Percentiles rank a stretch among this genome's conserved stretches.
Conservation (phyloP, 2,329 filamentous ascomycete genomes). For the Alternaria angustiovoidea region DNA sequence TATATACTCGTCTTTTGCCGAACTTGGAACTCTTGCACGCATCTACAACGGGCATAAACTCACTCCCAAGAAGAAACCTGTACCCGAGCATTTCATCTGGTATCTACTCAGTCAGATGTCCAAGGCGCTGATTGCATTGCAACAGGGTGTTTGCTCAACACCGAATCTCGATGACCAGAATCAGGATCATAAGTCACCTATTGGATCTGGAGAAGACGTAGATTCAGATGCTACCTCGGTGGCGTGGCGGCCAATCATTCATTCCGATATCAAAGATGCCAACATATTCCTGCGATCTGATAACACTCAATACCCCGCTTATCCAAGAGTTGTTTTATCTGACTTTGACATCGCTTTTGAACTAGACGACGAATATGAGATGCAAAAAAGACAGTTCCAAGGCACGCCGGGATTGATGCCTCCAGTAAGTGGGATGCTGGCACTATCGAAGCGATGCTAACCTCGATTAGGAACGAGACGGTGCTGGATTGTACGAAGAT, state of each 20-base stretch:
- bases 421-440: background rate
- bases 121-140: background rate
- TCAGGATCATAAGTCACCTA: background rate
- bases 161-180: background rate
- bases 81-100: background rate
- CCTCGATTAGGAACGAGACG: background rate
- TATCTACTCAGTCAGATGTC: background rate
- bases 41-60: background rate
- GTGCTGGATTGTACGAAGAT: background rate
- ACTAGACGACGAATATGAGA: background rate
- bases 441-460: background rate
- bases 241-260: background rate
- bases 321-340: background rate
- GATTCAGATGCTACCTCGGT: background rate
- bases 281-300: background rate
- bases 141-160: background rate
- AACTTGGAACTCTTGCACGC: background rate
- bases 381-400: rapidly evolving
- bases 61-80: background rate
- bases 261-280: background rate
- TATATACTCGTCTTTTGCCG: background rate
- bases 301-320: background rate
- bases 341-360: background rate
- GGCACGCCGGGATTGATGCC: background rate
- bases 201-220: background rate